These are phyloP conservation scores for Pelargonium cotyledonis DNA, from an alignment of 441 rosid species.

Conservation along the genomic window DNA sequence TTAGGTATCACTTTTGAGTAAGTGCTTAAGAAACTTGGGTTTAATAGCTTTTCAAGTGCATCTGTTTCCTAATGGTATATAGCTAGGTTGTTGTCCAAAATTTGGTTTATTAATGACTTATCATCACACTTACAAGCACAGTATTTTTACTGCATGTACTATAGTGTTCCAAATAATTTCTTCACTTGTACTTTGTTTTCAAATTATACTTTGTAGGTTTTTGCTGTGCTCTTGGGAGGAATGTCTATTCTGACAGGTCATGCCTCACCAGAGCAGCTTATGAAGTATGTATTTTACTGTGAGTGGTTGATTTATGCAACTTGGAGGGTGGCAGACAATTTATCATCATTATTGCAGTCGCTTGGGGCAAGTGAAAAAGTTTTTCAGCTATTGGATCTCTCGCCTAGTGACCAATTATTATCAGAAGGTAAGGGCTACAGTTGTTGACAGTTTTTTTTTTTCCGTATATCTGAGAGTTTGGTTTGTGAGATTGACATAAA, in stretches of 20 bases:
- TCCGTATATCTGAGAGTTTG: not conserved
- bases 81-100: too few species aligned
- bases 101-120: too few species aligned
- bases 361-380: constrained; percentile 42
- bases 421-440: constrained; percentile 29
- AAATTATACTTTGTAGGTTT: constrained; percentile 22
- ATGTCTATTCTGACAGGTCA: constrained; percentile 31
- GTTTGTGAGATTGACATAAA: not conserved
- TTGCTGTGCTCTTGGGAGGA: constrained; percentile 40
- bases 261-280: constrained; percentile 34
- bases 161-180: not conserved
- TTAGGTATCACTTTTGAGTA: not conserved
- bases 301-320: constrained; percentile 48
- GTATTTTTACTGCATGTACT: not conserved
- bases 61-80: not conserved
- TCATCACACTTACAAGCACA: not conserved
- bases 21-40: not conserved
- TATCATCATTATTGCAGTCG: constrained; percentile 31
- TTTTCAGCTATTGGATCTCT: constrained; percentile 33
- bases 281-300: constrained; percentile 36
- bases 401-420: constrained; percentile 26
- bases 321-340: constrained; percentile 41
- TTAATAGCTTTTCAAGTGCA: not conserved
- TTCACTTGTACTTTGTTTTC: constrained; percentile 1
- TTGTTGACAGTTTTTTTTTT: not conserved